Evolutionary conservation across 148 eudicot species (phyloP).

Genomic region (Amaranthus cruentus): DNA sequence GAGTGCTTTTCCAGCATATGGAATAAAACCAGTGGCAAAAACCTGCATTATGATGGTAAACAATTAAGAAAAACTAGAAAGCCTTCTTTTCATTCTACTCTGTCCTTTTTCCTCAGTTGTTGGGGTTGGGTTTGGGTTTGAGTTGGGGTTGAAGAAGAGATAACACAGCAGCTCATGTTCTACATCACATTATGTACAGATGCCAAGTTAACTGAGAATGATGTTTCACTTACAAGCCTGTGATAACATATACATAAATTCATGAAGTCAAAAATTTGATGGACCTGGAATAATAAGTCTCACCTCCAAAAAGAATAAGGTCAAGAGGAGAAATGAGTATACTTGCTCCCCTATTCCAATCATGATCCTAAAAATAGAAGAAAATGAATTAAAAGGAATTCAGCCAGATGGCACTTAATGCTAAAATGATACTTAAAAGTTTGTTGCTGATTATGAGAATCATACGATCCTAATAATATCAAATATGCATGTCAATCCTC

Average conservation of each 20-base stretch:
- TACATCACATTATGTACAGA: neutral
- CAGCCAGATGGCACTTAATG: conserved; percentile 9
- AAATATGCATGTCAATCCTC: neutral
- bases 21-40: conserved; percentile 66
- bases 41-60: conserved; percentile 47
- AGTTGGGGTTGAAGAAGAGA: too few species aligned
- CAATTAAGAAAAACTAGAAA: conserved; percentile 1
- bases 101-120: too few species aligned
- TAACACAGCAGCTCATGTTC: too few species aligned
- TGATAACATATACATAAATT: neutral
- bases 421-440: neutral
- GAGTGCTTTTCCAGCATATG: conserved; percentile 65
- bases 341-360: conserved; percentile 93
- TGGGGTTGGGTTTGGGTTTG: too few species aligned
- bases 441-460: too few species aligned
- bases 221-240: neutral
- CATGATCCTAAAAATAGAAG: conserved; percentile 53
- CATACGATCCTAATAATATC: neutral
- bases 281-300: conserved; percentile 12
- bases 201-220: neutral
- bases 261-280: neutral
- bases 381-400: conserved; percentile 11
- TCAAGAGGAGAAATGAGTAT: conserved; percentile 76
- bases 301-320: conserved; percentile 84
- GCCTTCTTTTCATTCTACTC: too few species aligned